Conservation (phyloP, 495 filamentous ascomycete genomes). For the Podospora australis region DNA sequence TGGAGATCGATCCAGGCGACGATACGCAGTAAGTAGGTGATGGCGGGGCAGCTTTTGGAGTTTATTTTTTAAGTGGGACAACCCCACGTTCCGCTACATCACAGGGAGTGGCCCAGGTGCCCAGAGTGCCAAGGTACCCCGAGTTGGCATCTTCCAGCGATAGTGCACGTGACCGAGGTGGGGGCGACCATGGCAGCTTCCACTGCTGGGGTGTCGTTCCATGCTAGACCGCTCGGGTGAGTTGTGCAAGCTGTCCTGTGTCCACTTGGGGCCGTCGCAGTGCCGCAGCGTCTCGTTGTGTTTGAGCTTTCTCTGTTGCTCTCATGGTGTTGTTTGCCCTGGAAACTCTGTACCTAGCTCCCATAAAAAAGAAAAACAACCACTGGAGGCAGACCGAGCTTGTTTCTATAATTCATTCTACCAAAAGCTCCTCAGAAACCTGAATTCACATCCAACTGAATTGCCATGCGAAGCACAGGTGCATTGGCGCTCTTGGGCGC, state of each 20-base stretch:
- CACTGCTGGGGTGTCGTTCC: too few relatives aligned
- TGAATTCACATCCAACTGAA: too few relatives aligned
- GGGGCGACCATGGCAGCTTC: slow-evolving; percentile 11
- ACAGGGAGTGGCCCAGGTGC: not conserved
- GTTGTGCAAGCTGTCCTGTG: slow-evolving; percentile 28
- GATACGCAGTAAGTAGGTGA: too few relatives aligned
- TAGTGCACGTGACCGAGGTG: slow-evolving; percentile 16
- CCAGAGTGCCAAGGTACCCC: not conserved
- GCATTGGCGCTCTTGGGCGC: slow-evolving; percentile 30
- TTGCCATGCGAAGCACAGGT: slow-evolving; percentile 25
- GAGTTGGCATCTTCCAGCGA: too few relatives aligned
- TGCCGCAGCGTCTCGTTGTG: too few relatives aligned
- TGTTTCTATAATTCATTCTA: too few relatives aligned
- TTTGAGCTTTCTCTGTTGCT: not conserved
- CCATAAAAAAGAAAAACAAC: slow-evolving; percentile 4
- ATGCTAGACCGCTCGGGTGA: too few relatives aligned
- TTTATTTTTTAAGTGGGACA: not conserved
- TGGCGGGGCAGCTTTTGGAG: slow-evolving; percentile 1
- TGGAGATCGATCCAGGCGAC: too few relatives aligned
- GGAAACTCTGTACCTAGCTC: not conserved
- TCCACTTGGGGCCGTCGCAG: too few relatives aligned
- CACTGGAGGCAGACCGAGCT: too few relatives aligned
- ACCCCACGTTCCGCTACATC: not conserved
- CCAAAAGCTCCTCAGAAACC: too few relatives aligned
- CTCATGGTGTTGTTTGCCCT: not conserved